Conservation (phyloP, 306 rosid species). For the Acacia confusa region DNA sequence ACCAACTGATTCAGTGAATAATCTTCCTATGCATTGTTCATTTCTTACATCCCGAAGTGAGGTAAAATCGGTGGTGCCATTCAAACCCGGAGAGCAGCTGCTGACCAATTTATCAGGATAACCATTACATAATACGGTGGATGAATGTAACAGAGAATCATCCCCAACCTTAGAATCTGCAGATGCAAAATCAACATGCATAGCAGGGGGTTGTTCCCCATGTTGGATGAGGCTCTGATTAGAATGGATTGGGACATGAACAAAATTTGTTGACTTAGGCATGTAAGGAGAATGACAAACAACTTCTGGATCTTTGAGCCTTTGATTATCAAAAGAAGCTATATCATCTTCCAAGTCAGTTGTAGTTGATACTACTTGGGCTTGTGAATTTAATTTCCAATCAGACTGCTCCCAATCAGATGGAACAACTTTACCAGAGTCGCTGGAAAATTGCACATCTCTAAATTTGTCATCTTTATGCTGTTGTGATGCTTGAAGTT, state of each 20-base stretch:
- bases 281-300: constrained; percentile 53
- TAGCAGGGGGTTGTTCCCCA: constrained; percentile 46
- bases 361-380: constrained; percentile 34
- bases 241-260: constrained; percentile 49
- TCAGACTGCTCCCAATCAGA: constrained; percentile 53
- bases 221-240: constrained; percentile 42
- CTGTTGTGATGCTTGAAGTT: constrained; percentile 45
- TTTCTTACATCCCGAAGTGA: constrained; percentile 53
- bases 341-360: constrained; percentile 80
- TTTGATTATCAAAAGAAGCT: constrained; percentile 79
- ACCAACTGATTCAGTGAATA: constrained; percentile 57
- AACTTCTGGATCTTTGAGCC: constrained; percentile 94
- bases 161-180: constrained; percentile 50
- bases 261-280: constrained; percentile 50
- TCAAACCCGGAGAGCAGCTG: constrained; percentile 49
- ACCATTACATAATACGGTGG: constrained; percentile 54
- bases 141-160: constrained; percentile 42
- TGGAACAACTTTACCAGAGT: constrained; percentile 37
- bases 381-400: constrained; percentile 51
- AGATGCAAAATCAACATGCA: constrained; percentile 51
- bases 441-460: constrained; percentile 37
- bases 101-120: constrained; percentile 59
- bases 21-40: constrained; percentile 50
- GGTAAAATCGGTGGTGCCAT: constrained; percentile 35
- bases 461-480: constrained; percentile 47